Evolutionary conservation across 192 early-diverging fungal genomes (phyloP).

Genomic region (Funneliformis geosporum): DNA sequence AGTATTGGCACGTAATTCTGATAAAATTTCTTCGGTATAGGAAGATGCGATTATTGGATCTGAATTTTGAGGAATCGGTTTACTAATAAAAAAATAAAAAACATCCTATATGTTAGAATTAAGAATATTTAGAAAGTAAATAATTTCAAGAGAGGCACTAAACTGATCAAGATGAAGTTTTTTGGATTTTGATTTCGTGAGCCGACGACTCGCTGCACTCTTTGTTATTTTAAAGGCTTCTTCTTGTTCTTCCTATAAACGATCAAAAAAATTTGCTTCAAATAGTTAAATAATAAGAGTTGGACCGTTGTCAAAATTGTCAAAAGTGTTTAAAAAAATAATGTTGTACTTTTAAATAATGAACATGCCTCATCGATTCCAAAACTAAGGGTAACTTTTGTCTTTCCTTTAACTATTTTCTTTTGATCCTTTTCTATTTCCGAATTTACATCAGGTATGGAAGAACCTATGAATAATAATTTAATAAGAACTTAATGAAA

Average conservation of each 20-base stretch:
- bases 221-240: constrained; percentile 24
- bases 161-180: constrained; percentile 19
- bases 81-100: neutral
- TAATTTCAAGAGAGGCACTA: neutral
- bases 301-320: neutral
- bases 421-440: neutral
- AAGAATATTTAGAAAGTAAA: neutral
- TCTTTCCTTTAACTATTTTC: neutral
- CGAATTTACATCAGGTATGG: neutral
- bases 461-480: neutral
- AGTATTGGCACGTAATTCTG: constrained; percentile 20
- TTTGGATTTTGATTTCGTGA: constrained; percentile 9
- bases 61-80: constrained; percentile 23
- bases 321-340: neutral
- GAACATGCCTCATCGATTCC: constrained; percentile 14
- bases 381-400: neutral
- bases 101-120: neutral
- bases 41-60: constrained; percentile 1
- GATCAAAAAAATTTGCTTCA: neutral
- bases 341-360: neutral
- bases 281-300: neutral
- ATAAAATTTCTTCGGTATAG: constrained; percentile 27
- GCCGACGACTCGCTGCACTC: constrained; percentile 1
- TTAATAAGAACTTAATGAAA: neutral
- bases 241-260: constrained; percentile 21